These are phyloP conservation scores for Cercophora scortea DNA, from an alignment of 495 filamentous ascomycete genomes.

Conservation along the genomic window DNA sequence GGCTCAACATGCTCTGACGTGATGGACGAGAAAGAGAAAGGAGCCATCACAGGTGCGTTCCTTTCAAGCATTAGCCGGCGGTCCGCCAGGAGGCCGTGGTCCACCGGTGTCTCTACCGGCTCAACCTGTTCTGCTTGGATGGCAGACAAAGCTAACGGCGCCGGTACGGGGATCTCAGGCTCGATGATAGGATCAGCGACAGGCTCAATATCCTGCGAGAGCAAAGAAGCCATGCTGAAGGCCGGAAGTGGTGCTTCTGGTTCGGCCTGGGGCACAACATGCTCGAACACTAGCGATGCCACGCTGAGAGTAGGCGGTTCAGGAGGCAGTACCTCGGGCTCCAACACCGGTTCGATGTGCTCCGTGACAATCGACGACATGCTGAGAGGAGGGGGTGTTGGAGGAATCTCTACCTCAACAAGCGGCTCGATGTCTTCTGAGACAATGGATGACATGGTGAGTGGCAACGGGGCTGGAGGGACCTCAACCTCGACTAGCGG, in stretches of 20 bases:
- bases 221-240: constrained; percentile 13
- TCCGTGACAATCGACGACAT: constrained; percentile 12
- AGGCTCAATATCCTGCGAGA: constrained; percentile 20
- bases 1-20: constrained; percentile 17
- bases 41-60: neutral
- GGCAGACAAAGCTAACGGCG: constrained; percentile 14
- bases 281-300: constrained; percentile 16
- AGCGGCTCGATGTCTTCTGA: constrained; percentile 22
- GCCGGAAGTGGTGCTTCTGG: constrained; percentile 10
- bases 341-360: constrained; percentile 16
- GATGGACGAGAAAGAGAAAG: constrained; percentile 15
- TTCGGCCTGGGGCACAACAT: constrained; percentile 19
- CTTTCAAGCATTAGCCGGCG: neutral
- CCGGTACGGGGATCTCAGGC: constrained; percentile 9
- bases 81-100: too few relatives aligned
- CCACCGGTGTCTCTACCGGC: constrained; percentile 7
- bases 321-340: constrained; percentile 7
- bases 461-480: constrained; percentile 2
- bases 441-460: constrained; percentile 14
- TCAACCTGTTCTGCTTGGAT: constrained; percentile 14
- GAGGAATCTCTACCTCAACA: constrained; percentile 6
- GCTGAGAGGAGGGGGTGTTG: constrained; percentile 4
- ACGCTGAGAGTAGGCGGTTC: constrained; percentile 13
- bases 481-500: constrained; percentile 12
- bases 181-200: constrained; percentile 16